phyloP scores from a whole-genome alignment of 306 rosid genomes.

The Bauhinia variegata region DNA sequence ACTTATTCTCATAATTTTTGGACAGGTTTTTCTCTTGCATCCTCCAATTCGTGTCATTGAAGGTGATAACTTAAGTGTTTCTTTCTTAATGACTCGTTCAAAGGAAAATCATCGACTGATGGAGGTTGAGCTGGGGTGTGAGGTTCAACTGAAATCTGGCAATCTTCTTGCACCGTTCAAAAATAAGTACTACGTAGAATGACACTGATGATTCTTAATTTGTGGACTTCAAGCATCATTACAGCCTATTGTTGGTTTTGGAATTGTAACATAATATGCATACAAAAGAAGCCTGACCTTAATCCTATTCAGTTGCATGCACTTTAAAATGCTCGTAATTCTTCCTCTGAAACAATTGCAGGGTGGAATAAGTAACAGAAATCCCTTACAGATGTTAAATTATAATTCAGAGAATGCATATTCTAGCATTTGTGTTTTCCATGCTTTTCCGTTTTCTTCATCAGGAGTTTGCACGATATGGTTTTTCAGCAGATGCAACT shows the following conservation, averaged over 20 bases:
- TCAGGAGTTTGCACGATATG: slow-evolving; percentile 8
- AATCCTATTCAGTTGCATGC: slow-evolving; percentile 4
- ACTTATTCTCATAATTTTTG: slow-evolving; percentile 20
- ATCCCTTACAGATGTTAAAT: neutral
- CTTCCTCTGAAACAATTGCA: neutral
- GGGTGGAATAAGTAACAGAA: neutral
- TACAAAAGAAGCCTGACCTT: slow-evolving; percentile 2
- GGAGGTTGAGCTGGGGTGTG: slow-evolving; percentile 91
- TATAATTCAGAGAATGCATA: neutral
- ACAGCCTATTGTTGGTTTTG: slow-evolving; percentile 11
- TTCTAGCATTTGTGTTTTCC: neutral
- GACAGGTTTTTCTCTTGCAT: slow-evolving; percentile 79
- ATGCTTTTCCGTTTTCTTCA: neutral
- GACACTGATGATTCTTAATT: slow-evolving; percentile 41
- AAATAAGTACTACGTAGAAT: slow-evolving; percentile 81
- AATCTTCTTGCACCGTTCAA: slow-evolving; percentile 55
- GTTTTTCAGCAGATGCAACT: slow-evolving; percentile 25
- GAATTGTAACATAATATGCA: slow-evolving; percentile 15
- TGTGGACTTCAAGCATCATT: slow-evolving; percentile 28
- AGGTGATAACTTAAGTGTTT: slow-evolving; percentile 70
- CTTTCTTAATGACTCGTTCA: slow-evolving; percentile 82
- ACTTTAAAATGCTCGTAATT: slow-evolving; percentile 5
- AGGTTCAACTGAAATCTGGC: slow-evolving; percentile 61
- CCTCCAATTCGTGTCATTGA: slow-evolving; percentile 60
- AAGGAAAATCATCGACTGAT: slow-evolving; percentile 91